Evolutionary conservation across 495 filamentous ascomycete species (phyloP), one percentile per base, ranked within the genome.

Genomic region (Hypoxylon perforatum): DNA sequence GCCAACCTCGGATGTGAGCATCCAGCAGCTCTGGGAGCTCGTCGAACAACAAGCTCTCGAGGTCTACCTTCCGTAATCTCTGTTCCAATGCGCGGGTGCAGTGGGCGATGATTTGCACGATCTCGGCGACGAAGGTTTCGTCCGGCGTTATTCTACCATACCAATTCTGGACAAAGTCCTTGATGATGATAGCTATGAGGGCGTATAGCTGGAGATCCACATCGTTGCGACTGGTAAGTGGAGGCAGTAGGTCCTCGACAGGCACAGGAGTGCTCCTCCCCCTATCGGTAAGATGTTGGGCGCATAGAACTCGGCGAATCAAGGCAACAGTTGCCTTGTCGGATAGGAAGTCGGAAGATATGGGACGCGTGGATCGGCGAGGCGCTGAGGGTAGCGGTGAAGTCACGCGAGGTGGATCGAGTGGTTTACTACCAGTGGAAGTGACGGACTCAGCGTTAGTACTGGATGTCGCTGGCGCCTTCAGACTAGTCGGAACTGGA

Each of bases 151-250:
- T 92, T 71, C 90, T 92, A 46, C 82, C 83, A 78, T 99, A 99
- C 95, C 95, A 99, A 55, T 88, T 90, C 58, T 92, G 87, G 18
- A 98, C 90, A 75, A 92, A 93, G 63, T 97, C 94, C 69, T 90
- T 86, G 50, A 96, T 84, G 62, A 98, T 87, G 56, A 97, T 88
- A 33, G 95, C 90, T 54, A 99, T 84, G 22, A 98, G 82, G 11
- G 92, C 95, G 73, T 97, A 99, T 25, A 99, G 84, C 74, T 99
- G 91, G 60, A 92, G 78, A 72, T 99, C 95, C 59, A 97, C 86
- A 59, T 93, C 92, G 73, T 97, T 95, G 57, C 91, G 92, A 77
- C 92, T 94, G 17, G 95, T 97, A 66, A 99, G 85, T 18, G 93
- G 93, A 35, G 94, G 95, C 39, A 99, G 77, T 23, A 97, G 81